Base-by-base conservation (phyloP, 2,329 filamentous ascomycete genomes). In the Xylaria sp. region DNA sequence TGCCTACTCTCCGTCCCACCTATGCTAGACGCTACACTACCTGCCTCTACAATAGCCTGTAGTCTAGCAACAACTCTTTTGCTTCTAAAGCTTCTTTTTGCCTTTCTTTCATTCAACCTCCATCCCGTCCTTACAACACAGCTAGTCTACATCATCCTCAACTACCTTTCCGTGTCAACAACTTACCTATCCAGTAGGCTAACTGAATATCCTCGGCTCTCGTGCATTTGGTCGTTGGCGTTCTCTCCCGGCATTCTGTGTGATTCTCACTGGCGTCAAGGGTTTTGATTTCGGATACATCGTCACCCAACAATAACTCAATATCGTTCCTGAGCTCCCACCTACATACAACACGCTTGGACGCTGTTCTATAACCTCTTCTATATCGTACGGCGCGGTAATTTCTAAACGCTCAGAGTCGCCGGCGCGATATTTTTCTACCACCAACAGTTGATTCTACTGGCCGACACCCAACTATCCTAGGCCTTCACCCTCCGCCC, bases 21-120 rank as follows among this genome's bases (percentile, higher is more conserved):
- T 54, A 48, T 23, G 46, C 31, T 57, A 63, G 64, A 66, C 41
- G 51, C 63, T 65, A 68, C 58, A 58, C 55, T 57, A 44, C 13
- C 39, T 44, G 5, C 55, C 37, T 41, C 23, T 28, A n/a, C 28
- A 55, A 58, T 2, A 68, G 66, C 52, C 63, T 65, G 28, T 28
- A 6, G 28, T 28, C 34, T 63, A 63, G 56, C 52, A 65, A 61
- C 74, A 65, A 63, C 75, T 76, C 75, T 75, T 77, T 76, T 73
- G 74, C 34, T 37, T 37, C 34, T 8, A 37, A 46, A 7, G 41
- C 73, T 72, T 74, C 72, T 73, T 76, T 76, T 76, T 71, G 67
- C 67, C 70, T 72, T 69, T 63, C 44, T 67, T 65, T 66, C 67
- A 61, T 69, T 67, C 63, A 71, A 31, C 62, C 51, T 65, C 61